Evolutionary conservation across 768 basidiomycete genomes (phyloP), one percentile per base, ranked within the genome.

Genomic region (Termitomyces sp.): DNA sequence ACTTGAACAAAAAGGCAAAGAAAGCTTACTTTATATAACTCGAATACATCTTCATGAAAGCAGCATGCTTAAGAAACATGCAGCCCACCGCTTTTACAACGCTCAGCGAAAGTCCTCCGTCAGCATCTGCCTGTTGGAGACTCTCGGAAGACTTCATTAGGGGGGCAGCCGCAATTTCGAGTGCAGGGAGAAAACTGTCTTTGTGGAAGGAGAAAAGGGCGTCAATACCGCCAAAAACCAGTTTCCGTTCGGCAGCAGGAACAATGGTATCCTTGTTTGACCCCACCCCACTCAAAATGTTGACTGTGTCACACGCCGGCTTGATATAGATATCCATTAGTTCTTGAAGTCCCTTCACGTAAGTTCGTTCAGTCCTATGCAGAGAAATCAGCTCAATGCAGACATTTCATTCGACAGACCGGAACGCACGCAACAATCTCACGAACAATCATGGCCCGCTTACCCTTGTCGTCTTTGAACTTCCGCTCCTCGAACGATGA

Each of bases 31-130:
- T 98, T 79, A 96, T 96, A 69, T 98, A 99, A 43, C 89, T 90
- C 32, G 94, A 94, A 70, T 99, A 99, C 89, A 98, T 98, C 75
- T 79, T 91, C 91, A 99, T 93, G 76, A 98, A 98, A 4, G 96
- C 94, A 30, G 94, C 91, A 70, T 99, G 94, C 52, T 88, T 90
- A 54, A 92, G 75, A 71, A 98, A 99, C 46, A 91, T 94, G 56
- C 87, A 81, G 7, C 91, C 95, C 37, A 99, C 88, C 14, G 83
- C 79, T 57, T 81, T 88, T 0, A 91, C 92, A 14, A 91, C 90
- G 44, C 75, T 76, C 52, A 86, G 69, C 0, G 94, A 92, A 37
- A 90, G 66, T 55, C 84, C 81, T 0, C 91, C 93, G 58, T 91
- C 86, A 3, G 76, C 72, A 64, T 94, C 91, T 17, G 76, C 73